Base-by-base conservation (phyloP, 805 yeast species). In the Barnettozyma wickerhamii region DNA sequence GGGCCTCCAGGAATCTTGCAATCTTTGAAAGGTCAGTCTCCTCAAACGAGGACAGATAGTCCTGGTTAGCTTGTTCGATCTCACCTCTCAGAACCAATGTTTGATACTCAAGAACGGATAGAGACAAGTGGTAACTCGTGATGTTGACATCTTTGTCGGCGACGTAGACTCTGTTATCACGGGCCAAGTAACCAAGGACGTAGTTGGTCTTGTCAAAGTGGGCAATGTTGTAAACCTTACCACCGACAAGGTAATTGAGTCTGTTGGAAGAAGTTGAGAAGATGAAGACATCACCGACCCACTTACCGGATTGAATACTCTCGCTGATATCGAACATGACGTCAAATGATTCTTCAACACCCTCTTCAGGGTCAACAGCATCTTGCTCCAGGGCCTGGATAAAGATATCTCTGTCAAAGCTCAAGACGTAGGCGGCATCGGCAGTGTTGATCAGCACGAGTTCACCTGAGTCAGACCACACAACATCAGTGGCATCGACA, bases 281-380 rank as follows among this genome's bases (percentile, higher is more conserved):
- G 40, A 93, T 78, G 62, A 91, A 90, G 34, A 93, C 97, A 68
- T 93, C 98, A 51, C 98, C 99, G 55, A 90, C 89, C 89, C 97
- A 93, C 62, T 81, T 83, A 56, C 97, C 97, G 21, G 95, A 82
- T 45, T 85, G 78, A 29, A 91, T 77, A 15, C 80, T 67, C 60
- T 93, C 99, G 43, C 77, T 75, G 45, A 88, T 75, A 47, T 95
- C 95, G 55, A 82, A 77, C 42, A 87, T 69, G 19, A 90, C 90
- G 41, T 86, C 95, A 60, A 93, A 88, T 13, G 91, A 77, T 29
- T 76, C 83, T 57, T 85, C 96, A 28, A 84, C 84, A 50, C 96
- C 98, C 60, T 89, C 96, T 58, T 87, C 95, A 5, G 78, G 76
- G 56, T 79, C 85, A 41, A 76, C 64, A 9, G 69, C 62, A 41